phyloP scores from a whole-genome alignment of 331 rosid genomes.

The Quercus lobata region DNA sequence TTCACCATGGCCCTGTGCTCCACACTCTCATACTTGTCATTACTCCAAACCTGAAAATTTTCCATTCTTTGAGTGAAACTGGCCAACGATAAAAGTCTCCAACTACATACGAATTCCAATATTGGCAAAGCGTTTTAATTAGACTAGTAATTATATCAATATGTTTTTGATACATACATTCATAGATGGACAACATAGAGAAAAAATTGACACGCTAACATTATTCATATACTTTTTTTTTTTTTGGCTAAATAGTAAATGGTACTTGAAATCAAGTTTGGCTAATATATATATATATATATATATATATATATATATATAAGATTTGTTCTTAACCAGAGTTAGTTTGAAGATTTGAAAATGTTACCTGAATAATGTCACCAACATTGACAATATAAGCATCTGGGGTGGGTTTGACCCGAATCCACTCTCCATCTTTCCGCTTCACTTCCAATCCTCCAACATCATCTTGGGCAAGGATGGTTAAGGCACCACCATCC shows the following conservation, averaged over 20 bases:
- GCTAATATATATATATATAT: background rate
- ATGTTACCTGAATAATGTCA: slow-evolving; percentile 57
- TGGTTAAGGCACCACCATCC: slow-evolving; percentile 59
- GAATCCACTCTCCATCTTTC: too few species aligned
- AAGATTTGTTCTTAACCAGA: too few species aligned
- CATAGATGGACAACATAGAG: too few species aligned
- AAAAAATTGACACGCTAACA: background rate
- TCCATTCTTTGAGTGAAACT: background rate
- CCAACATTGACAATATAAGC: too few species aligned
- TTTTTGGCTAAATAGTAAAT: too few species aligned
- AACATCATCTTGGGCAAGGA: slow-evolving; percentile 68
- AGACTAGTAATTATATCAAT: too few species aligned
- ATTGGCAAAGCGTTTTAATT: too few species aligned
- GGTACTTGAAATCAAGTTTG: too few species aligned
- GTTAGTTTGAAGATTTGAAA: background rate
- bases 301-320: too few species aligned
- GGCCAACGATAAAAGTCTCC: background rate
- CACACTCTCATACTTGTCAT: slow-evolving; percentile 56
- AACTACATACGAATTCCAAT: background rate
- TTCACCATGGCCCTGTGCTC: slow-evolving; percentile 65
- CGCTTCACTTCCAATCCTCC: slow-evolving; percentile 65
- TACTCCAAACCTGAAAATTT: slow-evolving; percentile 67
- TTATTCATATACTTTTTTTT: too few species aligned
- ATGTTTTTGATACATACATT: too few species aligned
- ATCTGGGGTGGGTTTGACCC: too few species aligned